Percentiles rank a stretch among this genome's conserved stretches.
Evolutionary conservation across 768 basidiomycete species (phyloP).

Genomic region (Xerocomellus chrysenteron): DNA sequence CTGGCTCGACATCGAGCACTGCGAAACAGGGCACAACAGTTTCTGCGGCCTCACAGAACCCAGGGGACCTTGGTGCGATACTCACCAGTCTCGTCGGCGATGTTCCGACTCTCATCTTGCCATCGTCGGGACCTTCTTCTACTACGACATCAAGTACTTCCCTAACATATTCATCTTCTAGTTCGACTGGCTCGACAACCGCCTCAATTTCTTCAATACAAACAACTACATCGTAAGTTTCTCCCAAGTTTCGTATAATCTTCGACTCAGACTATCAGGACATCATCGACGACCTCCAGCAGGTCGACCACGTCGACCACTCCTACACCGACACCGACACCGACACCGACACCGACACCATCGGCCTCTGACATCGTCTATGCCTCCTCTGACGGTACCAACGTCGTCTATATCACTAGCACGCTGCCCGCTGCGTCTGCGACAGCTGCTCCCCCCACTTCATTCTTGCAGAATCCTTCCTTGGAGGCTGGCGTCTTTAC

Average conservation of each 20-base stretch:
- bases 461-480: conserved; percentile 66
- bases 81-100: conserved; percentile 16
- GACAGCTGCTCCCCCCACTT: conserved; percentile 21
- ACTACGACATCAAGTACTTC: conserved; percentile 13
- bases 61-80: conserved; percentile 6
- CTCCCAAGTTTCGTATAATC: neutral
- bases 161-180: conserved; percentile 24
- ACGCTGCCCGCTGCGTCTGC: conserved; percentile 29
- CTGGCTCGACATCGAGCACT: conserved; percentile 1
- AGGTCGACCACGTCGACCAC: conserved; percentile 8
- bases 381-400: conserved; percentile 25
- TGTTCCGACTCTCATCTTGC: conserved; percentile 4
- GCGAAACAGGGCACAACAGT: neutral
- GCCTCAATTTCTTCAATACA: conserved; percentile 6
- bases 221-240: conserved; percentile 20
- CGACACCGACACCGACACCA: conserved; percentile 22
- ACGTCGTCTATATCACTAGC: conserved; percentile 32
- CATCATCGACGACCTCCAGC: conserved; percentile 13
- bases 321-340: neutral
- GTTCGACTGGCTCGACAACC: conserved; percentile 28
- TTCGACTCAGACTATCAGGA: conserved; percentile 4
- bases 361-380: conserved; percentile 15
- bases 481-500: conserved; percentile 60
- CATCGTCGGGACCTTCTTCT: conserved; percentile 22
- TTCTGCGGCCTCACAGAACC: neutral